Evolutionary conservation across 2,329 filamentous ascomycete genomes (phyloP), one percentile per base, ranked within the genome.

Genomic region (Clarireedia sp.): DNA sequence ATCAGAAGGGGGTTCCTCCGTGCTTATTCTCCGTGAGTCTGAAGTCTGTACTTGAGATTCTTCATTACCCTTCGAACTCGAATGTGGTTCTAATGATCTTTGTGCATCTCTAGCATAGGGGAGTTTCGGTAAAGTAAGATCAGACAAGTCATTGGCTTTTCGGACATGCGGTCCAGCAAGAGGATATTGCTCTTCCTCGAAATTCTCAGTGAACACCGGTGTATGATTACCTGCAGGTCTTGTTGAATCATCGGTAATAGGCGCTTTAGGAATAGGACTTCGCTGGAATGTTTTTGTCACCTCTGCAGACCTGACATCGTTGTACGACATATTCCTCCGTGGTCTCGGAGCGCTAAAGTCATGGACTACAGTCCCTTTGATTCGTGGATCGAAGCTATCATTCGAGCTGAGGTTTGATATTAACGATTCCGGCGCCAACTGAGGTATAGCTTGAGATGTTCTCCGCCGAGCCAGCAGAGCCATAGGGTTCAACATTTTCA

Each of bases 271-370:
- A 38, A 43, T 17, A 46, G 60, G 24, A 52, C 62, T 66, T 19
- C 62, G 58, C 48, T 64, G 66, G 49, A 58, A 62, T 44, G 61
- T 29, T 33, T 51, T 59, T 1, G 38, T 12, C 4, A 38, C 33
- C 38, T 47, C 60, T 37, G 59, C 57, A 14, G 48, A 37, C 40
- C 54, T 58, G 6, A 60, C 51, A 62, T 67, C 64, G 50, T 57
- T 61, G 26, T 60, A 70, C 23, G 71, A 68, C 3, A 73, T 59
- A 26, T 71, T 68, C 46, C 69, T 75, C 58, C 72, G 75, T 23
- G 74, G 75, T 49, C 81, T 73, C 1, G 82, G 82, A 0, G 79
- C 81, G 63, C 81, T 85, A 63, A 85, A 86, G 67, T 83, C 83
- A 65, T 87, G 84, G 49, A 85, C 77, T 47, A 76, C 74, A 7